Evolutionary conservation across 2,329 filamentous ascomycete genomes (phyloP).

Genomic region (Colletotrichum lindemuthianum): DNA sequence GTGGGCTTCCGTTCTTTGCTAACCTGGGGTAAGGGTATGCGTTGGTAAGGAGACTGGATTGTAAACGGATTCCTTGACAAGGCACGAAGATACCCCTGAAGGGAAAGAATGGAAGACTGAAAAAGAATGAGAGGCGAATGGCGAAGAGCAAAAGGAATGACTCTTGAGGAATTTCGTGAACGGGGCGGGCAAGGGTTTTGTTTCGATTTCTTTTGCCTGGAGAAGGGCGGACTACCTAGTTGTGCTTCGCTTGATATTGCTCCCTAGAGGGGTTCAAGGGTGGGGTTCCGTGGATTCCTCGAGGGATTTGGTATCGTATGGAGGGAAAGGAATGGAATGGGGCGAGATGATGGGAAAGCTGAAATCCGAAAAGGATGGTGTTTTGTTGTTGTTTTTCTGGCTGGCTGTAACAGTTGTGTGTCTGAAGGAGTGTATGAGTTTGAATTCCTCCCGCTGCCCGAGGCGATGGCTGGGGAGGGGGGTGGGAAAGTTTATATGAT

Average conservation of each 20-base stretch:
- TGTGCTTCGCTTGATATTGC: conserved; percentile 16
- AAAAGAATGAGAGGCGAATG: conserved; percentile 13
- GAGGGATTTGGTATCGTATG: conserved; percentile 3
- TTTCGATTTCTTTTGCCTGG: background rate
- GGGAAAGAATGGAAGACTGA: conserved; percentile 34
- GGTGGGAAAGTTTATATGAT: no score
- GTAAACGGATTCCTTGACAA: conserved; percentile 37
- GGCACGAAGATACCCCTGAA: conserved; percentile 23
- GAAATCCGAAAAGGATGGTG: conserved; percentile 11
- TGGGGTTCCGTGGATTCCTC: conserved; percentile 9
- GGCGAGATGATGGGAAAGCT: conserved; percentile 34
- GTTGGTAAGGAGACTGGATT: conserved; percentile 27
- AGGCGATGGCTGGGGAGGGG: background rate
- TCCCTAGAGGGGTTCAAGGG: background rate
- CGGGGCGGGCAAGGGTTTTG: conserved; percentile 35
- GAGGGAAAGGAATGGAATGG: conserved; percentile 23
- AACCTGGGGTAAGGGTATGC: conserved; percentile 15
- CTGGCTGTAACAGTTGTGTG: no score
- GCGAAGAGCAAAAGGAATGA: conserved; percentile 35
- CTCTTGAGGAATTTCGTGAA: conserved; percentile 34
- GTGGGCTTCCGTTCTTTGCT: no score
- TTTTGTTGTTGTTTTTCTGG: conserved; percentile 14
- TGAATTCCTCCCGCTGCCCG: conserved; percentile 16
- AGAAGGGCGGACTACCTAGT: no score
- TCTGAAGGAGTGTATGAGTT: conserved; percentile 18